Evolutionary conservation across 176 grass and related monocot genomes (phyloP).

Genomic region (Metroxylon sagu): DNA sequence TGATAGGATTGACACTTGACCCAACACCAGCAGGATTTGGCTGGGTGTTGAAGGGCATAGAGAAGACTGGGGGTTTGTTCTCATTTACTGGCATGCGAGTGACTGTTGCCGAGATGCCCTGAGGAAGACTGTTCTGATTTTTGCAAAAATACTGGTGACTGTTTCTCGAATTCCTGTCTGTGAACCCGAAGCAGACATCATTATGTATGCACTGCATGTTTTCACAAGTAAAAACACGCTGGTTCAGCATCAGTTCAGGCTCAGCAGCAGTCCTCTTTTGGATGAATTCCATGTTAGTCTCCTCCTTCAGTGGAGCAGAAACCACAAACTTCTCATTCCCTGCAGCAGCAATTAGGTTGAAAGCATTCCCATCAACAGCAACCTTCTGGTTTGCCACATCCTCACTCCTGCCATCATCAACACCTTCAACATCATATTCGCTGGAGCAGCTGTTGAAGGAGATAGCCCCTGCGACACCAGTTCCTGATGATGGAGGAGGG

Average conservation of each 20-base stretch:
- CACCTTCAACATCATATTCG: conserved; percentile 57
- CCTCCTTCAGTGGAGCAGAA: conserved; percentile 43
- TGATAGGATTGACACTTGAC: not conserved
- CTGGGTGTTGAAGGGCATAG: not conserved
- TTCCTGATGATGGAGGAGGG: conserved; percentile 8
- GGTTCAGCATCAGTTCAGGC: conserved; percentile 3
- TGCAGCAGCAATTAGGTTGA: conserved; percentile 1
- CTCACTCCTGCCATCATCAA: conserved; percentile 21
- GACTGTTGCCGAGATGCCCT: not conserved
- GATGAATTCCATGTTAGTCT: conserved; percentile 31
- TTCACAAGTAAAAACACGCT: conserved; percentile 6
- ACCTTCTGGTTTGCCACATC: conserved; percentile 15
- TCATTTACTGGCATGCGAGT: not conserved
- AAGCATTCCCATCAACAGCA: not conserved
- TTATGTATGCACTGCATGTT: conserved; percentile 1
- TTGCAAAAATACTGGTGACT: conserved; percentile 14
- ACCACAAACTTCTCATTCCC: conserved; percentile 17
- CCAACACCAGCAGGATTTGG: not conserved
- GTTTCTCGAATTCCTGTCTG: conserved; percentile 9
- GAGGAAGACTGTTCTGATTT: conserved; percentile 7
- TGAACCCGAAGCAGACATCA: conserved; percentile 6
- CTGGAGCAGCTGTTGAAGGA: conserved; percentile 36
- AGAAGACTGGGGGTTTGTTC: not conserved
- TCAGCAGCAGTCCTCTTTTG: conserved; percentile 24
- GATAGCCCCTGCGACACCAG: conserved; percentile 6